Conservation (phyloP, 257 asterid genomes). For the Capsicum baccatum region DNA sequence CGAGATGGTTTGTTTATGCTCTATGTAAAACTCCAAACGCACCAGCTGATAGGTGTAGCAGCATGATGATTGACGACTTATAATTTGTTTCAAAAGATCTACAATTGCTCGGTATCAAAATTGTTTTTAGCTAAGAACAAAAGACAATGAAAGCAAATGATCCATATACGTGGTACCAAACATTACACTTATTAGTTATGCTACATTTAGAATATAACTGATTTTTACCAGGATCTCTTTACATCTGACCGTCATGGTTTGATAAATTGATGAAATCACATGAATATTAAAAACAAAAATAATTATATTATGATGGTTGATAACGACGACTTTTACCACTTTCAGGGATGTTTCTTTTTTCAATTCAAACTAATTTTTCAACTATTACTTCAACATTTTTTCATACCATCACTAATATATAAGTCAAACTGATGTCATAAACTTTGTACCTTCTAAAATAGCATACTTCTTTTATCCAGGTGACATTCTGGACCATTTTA, state of each 20-base stretch:
- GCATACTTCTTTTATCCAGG: background rate
- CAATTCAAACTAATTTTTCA: background rate
- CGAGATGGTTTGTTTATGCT: background rate
- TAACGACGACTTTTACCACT: background rate
- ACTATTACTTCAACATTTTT: background rate
- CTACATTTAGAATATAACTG: background rate
- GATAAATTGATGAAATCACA: background rate
- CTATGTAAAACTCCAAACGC: background rate
- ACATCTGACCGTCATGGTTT: background rate
- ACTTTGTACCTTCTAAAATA: background rate
- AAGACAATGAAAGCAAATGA: background rate
- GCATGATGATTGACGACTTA: background rate
- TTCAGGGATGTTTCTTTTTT: background rate
- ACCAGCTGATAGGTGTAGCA: background rate
- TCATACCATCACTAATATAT: background rate
- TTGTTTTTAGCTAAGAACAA: background rate
- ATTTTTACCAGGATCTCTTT: background rate
- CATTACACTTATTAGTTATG: background rate
- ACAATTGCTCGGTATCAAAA: background rate
- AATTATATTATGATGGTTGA: background rate
- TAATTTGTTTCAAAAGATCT: background rate
- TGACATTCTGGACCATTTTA: background rate
- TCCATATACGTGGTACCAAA: background rate
- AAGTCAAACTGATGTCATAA: background rate
- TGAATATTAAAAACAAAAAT: background rate